Evolutionary conservation across 2,329 filamentous ascomycete genomes (phyloP).

Genomic region (Fusarium neocosmosporiellum): DNA sequence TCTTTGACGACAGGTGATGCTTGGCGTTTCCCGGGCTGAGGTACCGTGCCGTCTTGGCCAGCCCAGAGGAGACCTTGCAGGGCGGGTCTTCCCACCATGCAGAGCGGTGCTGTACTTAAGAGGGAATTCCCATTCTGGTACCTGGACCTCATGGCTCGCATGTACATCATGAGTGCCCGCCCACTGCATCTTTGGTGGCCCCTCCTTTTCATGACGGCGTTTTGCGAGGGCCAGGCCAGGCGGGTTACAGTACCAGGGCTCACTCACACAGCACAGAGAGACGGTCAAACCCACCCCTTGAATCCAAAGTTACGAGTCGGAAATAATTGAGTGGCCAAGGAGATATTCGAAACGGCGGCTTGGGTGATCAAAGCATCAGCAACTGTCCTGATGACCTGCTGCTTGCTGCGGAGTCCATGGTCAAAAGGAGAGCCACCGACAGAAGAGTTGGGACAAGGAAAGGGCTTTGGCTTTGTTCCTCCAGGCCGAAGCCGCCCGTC

Average conservation of each 20-base stretch:
- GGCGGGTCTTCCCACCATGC: conserved; percentile 15
- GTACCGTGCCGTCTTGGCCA: conserved; percentile 29
- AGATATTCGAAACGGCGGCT: conserved; percentile 20
- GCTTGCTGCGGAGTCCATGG: conserved; percentile 6
- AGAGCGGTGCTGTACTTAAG: conserved; percentile 8
- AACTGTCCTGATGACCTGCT: conserved; percentile 32
- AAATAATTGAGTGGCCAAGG: conserved; percentile 20
- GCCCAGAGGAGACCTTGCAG: conserved; percentile 20
- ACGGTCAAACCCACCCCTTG: conserved; percentile 14
- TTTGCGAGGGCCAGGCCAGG: conserved; percentile 25
- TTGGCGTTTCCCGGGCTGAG: conserved; percentile 20
- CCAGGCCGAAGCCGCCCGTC: background rate
- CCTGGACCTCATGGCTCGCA: conserved; percentile 30
- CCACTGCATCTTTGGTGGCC: conserved; percentile 14
- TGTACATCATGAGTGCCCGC: conserved; percentile 30
- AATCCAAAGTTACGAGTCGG: conserved; percentile 7
- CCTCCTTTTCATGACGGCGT: conserved; percentile 30
- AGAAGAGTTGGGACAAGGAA: conserved; percentile 1
- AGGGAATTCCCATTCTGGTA: conserved; percentile 26
- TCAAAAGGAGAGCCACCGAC: background rate
- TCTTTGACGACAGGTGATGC: conserved; percentile 28
- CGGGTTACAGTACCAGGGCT: background rate
- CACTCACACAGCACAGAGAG: conserved; percentile 6
- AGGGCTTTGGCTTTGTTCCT: conserved; percentile 18
- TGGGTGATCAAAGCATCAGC: conserved; percentile 17